Base-by-base conservation (phyloP, 192 early-diverging fungal species). In the Rhizoclosmatium globosum region DNA sequence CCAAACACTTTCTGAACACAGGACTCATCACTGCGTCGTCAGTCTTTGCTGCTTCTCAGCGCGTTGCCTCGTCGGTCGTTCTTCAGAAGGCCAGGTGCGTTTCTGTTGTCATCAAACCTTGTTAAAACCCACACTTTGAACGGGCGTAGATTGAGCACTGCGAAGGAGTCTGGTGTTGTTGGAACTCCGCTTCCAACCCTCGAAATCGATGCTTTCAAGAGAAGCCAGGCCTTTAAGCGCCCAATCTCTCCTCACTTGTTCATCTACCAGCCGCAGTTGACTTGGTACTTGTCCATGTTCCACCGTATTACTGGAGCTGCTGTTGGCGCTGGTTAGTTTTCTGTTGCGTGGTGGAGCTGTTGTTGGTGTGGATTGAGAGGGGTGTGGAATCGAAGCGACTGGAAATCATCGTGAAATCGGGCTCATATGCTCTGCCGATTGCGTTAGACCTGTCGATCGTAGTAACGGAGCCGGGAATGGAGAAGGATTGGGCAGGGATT, bases 241-340 rank as follows among this genome's bases (percentile, higher is more conserved):
- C 97, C 97, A 38, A 85, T 92, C 23, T 91, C 93, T 66, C 97
- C 95, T 38, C 91, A 96, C 74, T 81, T 97, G 69, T 84, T 85
- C 60, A 98, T 98, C 86, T 98, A 97, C 89, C 87, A 95, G 88
- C 93, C 93, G 47, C 94, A 97, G 81, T 80, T 97, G 81, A 94
- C 95, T 31, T 94, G 92, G 94, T 82, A 87, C 76, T 78, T 95
- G 77, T 96, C 95, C 19, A 79, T 68, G 47, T 74, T 86, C 59
- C 90, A 94, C 74, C 92, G 97, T 85, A 70, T 92, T 74, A 95
- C 95, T 23, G 95, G 95, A 53, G 89, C 85, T 73, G 87, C 84
- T 47, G 57, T 96, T 7, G 93, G 86, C 77, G 91, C 83, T 47
- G 85, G 92, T 95, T 87, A 64, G 88, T 85, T 31, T 47, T 39